phyloP scores from a whole-genome alignment of 2,329 filamentous ascomycete species.

The Apiospora hydei region DNA sequence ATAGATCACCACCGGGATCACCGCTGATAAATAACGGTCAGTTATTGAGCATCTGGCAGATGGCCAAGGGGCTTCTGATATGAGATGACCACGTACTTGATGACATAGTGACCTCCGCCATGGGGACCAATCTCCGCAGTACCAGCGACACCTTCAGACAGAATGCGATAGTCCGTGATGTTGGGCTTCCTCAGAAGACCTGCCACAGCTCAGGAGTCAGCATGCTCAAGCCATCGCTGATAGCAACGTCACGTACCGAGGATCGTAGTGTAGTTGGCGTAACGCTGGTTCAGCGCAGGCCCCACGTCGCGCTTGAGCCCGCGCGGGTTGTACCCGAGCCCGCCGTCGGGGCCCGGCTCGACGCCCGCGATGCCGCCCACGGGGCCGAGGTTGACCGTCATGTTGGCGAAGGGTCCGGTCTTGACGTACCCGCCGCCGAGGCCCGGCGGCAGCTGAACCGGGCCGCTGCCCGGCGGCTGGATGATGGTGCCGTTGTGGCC shows the following conservation, averaged over 20 bases:
- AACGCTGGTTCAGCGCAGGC: slow-evolving; percentile 28
- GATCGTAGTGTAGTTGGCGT: not conserved
- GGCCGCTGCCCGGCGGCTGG: slow-evolving; percentile 55
- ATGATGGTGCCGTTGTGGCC: slow-evolving; percentile 36
- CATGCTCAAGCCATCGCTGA: too few relatives aligned
- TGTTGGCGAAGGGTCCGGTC: slow-evolving; percentile 40
- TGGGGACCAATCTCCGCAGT: not conserved
- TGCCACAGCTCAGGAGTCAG: not conserved
- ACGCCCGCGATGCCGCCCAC: slow-evolving; percentile 23
- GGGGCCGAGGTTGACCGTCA: slow-evolving; percentile 41
- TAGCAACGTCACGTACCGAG: not conserved
- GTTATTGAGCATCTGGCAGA: too few relatives aligned
- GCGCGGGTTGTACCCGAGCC: slow-evolving; percentile 35
- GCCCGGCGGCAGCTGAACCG: slow-evolving; percentile 43
- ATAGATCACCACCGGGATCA: slow-evolving; percentile 33
- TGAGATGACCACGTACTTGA: too few relatives aligned
- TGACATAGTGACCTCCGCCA: not conserved
- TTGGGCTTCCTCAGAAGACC: not conserved
- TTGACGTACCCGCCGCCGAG: slow-evolving; percentile 40
- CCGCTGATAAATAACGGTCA: too few relatives aligned
- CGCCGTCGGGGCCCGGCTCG: slow-evolving; percentile 33
- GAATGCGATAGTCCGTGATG: not conserved
- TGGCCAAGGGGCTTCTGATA: too few relatives aligned
- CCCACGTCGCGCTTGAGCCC: slow-evolving; percentile 38
- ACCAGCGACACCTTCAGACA: not conserved